Evolutionary conservation across 768 basidiomycete genomes (phyloP).

Genomic region (Hericium rajendrae): DNA sequence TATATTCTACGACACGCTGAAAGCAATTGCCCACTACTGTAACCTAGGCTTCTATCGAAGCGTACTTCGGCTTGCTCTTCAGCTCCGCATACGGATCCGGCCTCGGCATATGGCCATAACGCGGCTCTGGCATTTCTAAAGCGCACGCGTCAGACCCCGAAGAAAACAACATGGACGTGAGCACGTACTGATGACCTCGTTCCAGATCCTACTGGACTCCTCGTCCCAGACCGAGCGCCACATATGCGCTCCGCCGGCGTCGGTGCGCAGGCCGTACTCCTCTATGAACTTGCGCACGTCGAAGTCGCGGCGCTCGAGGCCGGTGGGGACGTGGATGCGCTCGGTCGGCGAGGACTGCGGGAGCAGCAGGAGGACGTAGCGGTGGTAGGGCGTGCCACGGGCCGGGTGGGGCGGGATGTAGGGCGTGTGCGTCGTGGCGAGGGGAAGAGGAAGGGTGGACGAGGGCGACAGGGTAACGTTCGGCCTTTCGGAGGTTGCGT

Average conservation of each 20-base stretch:
- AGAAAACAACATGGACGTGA: background rate
- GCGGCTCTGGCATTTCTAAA: slow-evolving; percentile 41
- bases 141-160: slow-evolving; percentile 1
- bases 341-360: slow-evolving; percentile 43
- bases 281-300: slow-evolving; percentile 54
- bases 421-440: slow-evolving; percentile 44
- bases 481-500: slow-evolving; percentile 37
- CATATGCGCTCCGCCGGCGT: slow-evolving; percentile 73
- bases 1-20: too few species aligned
- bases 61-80: slow-evolving; percentile 23
- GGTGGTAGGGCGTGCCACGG: slow-evolving; percentile 82
- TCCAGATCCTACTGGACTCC: slow-evolving; percentile 56
- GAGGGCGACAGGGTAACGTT: slow-evolving; percentile 70
- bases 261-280: slow-evolving; percentile 34
- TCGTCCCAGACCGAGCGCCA: slow-evolving; percentile 74
- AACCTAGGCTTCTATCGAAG: background rate
- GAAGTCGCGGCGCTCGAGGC: slow-evolving; percentile 44
- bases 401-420: slow-evolving; percentile 93
- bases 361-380: slow-evolving; percentile 71
- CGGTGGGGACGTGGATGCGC: slow-evolving; percentile 19
- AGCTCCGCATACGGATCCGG: slow-evolving; percentile 45
- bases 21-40: too few species aligned
- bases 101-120: slow-evolving; percentile 44
- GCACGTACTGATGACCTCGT: slow-evolving; percentile 55
- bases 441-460: slow-evolving; percentile 30